These are phyloP conservation scores for Amanita thiersii DNA, from an alignment of 768 basidiomycete species.

Conservation along the genomic window DNA sequence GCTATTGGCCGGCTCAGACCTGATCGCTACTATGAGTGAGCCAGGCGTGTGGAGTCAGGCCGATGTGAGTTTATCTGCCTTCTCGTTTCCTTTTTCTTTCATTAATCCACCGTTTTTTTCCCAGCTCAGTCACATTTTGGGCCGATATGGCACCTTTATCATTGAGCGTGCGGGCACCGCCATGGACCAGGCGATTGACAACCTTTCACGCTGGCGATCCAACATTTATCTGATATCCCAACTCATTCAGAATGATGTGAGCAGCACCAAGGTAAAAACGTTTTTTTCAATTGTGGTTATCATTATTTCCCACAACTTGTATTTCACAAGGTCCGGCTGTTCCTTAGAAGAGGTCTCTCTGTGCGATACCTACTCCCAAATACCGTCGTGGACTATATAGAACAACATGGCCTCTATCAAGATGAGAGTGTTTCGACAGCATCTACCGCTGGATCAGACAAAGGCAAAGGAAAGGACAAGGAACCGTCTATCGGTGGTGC, in stretches of 20 bases:
- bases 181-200: constrained; percentile 76
- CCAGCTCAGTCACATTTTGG: constrained; percentile 93
- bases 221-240: constrained; percentile 92
- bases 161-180: constrained; percentile 93
- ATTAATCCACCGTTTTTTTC: no score
- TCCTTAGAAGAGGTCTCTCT: constrained; percentile 72
- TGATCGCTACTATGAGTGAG: constrained; percentile 97
- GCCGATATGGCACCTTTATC: constrained; percentile 89
- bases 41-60: constrained; percentile 95
- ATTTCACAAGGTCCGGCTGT: constrained; percentile 45
- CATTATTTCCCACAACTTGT: constrained; percentile 1
- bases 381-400: constrained; percentile 91
- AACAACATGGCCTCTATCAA: constrained; percentile 68
- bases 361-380: constrained; percentile 88
- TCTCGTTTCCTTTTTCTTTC: constrained; percentile 7
- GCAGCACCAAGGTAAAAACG: constrained; percentile 73
- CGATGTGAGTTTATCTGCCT: constrained; percentile 58
- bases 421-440: constrained; percentile 38
- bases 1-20: constrained; percentile 95
- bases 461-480: constrained; percentile 26
- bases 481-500: constrained; percentile 20
- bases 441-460: constrained; percentile 17
- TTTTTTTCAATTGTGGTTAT: not conserved
- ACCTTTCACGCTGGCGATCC: constrained; percentile 64
- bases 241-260: constrained; percentile 95